Conservation (phyloP, 1,139 yeast genomes). For the Protomyces arabidopsidicola region DNA sequence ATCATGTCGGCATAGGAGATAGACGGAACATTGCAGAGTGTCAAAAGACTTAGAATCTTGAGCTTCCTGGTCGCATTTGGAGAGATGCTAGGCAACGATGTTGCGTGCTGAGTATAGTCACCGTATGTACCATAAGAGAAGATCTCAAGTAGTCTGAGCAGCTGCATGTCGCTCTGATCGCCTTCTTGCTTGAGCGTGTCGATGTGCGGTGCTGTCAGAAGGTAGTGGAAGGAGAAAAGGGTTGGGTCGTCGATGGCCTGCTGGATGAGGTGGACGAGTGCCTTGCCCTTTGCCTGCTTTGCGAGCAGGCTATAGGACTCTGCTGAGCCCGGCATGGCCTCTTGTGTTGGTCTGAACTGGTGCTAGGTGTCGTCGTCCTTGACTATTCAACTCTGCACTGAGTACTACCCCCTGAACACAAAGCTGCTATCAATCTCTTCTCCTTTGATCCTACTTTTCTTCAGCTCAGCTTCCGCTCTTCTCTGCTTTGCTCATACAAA, state of each 20-base stretch:
- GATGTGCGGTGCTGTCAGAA: conserved; percentile 1
- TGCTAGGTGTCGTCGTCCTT: no score
- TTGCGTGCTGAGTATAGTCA: background rate
- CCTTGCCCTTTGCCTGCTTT: conserved; percentile 24
- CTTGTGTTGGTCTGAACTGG: no score
- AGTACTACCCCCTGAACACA: no score
- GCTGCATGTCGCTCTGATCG: background rate
- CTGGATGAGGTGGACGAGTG: conserved; percentile 3
- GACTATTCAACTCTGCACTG: no score
- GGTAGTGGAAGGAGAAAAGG: conserved; percentile 1
- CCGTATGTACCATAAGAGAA: conserved; percentile 14
- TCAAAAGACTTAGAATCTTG: conserved; percentile 10
- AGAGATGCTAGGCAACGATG: background rate
- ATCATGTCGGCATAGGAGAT: background rate
- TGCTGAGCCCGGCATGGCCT: conserved; percentile 1
- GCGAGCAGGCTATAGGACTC: conserved; percentile 14
- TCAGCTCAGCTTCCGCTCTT: background rate
- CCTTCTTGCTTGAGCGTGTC: background rate
- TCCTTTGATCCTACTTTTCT: background rate
- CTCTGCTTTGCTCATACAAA: background rate
- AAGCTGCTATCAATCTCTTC: background rate
- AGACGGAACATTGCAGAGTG: background rate
- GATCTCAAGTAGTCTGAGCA: background rate
- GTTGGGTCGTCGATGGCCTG: conserved; percentile 9
- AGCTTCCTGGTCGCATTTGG: conserved; percentile 1